Percentiles rank a stretch among this genome's conserved stretches.
Evolutionary conservation across 2,329 filamentous ascomycete genomes (phyloP).

Genomic region (Endoconidiophora polonica): DNA sequence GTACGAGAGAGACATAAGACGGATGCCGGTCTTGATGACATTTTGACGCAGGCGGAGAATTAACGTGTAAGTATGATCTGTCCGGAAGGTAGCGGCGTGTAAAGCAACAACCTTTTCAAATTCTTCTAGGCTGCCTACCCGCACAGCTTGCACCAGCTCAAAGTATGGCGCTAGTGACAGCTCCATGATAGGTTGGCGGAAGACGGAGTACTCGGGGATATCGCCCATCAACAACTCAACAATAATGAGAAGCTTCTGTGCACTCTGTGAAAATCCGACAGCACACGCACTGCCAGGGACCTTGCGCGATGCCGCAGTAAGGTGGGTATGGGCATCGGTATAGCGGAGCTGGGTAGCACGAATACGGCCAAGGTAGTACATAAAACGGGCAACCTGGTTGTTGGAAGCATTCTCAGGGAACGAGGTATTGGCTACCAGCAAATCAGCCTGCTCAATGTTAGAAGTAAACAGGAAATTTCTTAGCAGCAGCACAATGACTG

Average conservation of each 20-base stretch:
- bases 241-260: conserved; percentile 88
- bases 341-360: conserved; percentile 92
- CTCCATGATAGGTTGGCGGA: conserved; percentile 79
- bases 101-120: conserved; percentile 76
- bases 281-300: conserved; percentile 80
- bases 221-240: conserved; percentile 97
- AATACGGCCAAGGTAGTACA: conserved; percentile 95
- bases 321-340: conserved; percentile 88
- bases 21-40: conserved; percentile 97
- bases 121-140: conserved; percentile 86
- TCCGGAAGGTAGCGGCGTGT: conserved; percentile 71
- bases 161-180: conserved; percentile 83
- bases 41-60: conserved; percentile 92
- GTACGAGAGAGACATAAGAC: conserved; percentile 98
- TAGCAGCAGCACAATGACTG: conserved; percentile 84
- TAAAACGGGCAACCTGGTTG: conserved; percentile 92
- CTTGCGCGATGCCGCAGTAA: conserved; percentile 86
- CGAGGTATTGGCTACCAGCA: conserved; percentile 86
- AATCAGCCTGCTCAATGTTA: conserved; percentile 90
- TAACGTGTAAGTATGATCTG: conserved; percentile 87
- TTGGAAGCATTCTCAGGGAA: conserved; percentile 91
- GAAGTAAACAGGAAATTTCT: conserved; percentile 93
- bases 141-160: conserved; percentile 81
- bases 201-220: conserved; percentile 86
- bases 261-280: conserved; percentile 86